Percentiles rank a stretch among this genome's conserved stretches.
These are phyloP conservation scores for Lecanoromycetidae sp. DNA, from an alignment of 2,329 filamentous ascomycete genomes.

Conservation along the genomic window DNA sequence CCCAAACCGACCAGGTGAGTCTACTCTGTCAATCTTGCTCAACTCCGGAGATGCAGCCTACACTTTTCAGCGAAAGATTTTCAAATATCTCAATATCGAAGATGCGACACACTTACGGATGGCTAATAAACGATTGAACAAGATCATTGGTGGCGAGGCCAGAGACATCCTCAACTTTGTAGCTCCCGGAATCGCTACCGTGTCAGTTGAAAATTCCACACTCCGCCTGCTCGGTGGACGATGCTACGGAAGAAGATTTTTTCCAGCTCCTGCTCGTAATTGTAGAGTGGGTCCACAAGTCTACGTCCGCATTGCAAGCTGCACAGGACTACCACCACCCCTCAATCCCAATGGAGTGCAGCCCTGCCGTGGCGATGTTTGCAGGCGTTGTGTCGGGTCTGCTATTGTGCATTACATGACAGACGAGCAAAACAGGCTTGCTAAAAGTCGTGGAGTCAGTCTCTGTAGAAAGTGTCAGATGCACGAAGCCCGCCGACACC, in stretches of 20 bases:
- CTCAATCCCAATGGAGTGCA: not conserved
- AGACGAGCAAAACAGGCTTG: not conserved
- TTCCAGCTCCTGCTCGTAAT: not conserved
- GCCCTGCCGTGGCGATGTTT: not conserved
- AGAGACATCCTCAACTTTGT: not conserved
- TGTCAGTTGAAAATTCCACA: not conserved
- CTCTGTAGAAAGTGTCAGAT: not conserved
- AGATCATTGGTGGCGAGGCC: not conserved
- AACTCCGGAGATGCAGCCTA: conserved; percentile 1
- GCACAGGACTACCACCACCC: not conserved
- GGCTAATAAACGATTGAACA: not conserved
- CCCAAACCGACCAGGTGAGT: not conserved
- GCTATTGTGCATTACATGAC: no score
- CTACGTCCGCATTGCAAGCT: not conserved
- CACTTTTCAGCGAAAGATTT: not conserved
- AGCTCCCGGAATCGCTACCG: not conserved
- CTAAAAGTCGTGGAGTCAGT: not conserved
- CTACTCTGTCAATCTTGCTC: not conserved
- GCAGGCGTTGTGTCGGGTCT: not conserved
- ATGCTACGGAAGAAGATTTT: not conserved
- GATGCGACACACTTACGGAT: not conserved
- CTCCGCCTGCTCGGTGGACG: not conserved
- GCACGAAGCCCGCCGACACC: not conserved
- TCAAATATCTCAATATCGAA: not conserved
- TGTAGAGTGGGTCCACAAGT: not conserved